Percentiles rank a stretch among this genome's conserved stretches.
phyloP scores from a whole-genome alignment of 1,284 basidiomycete genomes.

The Ustilago tritici region DNA sequence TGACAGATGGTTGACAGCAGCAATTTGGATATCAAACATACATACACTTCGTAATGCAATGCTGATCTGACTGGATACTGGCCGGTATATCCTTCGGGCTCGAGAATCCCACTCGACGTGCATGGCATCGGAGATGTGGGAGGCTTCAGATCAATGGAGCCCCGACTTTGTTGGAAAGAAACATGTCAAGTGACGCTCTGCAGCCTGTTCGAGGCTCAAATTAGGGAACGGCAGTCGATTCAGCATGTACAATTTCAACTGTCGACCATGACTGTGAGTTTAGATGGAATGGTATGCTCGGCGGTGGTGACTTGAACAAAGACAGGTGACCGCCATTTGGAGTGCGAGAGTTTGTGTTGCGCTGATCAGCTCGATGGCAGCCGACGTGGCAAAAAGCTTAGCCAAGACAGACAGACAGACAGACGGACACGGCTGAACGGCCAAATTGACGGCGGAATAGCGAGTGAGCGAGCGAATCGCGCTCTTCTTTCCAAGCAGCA shows the following conservation, averaged over 20 bases:
- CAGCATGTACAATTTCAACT: background rate
- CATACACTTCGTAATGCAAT: no score
- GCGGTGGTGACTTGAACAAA: background rate
- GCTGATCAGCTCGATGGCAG: background rate
- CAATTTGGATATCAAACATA: no score
- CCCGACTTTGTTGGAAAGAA: background rate
- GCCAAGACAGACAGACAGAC: background rate
- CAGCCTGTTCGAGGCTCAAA: background rate
- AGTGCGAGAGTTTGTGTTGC: background rate
- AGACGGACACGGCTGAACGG: background rate
- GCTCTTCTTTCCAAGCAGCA: background rate
- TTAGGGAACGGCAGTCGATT: background rate
- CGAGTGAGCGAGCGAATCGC: background rate
- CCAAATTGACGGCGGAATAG: background rate
- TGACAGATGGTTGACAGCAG: no score
- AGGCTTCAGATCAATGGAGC: background rate
- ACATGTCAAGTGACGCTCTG: background rate
- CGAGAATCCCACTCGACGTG: no score
- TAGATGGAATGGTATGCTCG: background rate
- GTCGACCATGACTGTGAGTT: background rate
- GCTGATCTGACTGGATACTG: no score
- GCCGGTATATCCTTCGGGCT: no score
- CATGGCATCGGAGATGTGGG: background rate
- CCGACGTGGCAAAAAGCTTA: slow-evolving; percentile 10
- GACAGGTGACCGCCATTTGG: slow-evolving; percentile 3